Percentiles rank a stretch among this genome's conserved stretches.
Evolutionary conservation across 1,284 basidiomycete genomes (phyloP).

Genomic region (Melampsora abietis-canadensis): DNA sequence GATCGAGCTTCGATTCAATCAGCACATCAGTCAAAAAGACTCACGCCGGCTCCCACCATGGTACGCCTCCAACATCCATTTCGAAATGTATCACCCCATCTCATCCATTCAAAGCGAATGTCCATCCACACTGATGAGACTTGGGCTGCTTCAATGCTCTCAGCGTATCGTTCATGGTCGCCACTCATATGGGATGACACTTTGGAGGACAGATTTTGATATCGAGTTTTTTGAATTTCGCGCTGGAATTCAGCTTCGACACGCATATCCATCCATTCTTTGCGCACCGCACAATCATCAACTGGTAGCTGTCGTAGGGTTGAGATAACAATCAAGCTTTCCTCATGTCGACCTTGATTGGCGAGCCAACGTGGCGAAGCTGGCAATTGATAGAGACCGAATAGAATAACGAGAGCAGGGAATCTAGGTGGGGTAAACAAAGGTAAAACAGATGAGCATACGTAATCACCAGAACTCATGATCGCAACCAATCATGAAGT

Average conservation of each 20-base stretch:
- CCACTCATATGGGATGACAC: background rate
- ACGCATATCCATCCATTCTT: slow-evolving; percentile 47
- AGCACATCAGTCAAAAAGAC: slow-evolving; percentile 41
- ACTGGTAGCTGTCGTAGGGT: slow-evolving; percentile 36
- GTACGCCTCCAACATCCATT: slow-evolving; percentile 43
- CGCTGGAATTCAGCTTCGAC: slow-evolving; percentile 41
- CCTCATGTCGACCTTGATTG: slow-evolving; percentile 43
- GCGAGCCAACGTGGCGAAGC: slow-evolving; percentile 47
- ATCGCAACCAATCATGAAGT: too few species aligned
- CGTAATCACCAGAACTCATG: too few species aligned
- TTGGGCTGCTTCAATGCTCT: slow-evolving; percentile 44
- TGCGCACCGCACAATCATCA: slow-evolving; percentile 43
- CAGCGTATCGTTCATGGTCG: slow-evolving; percentile 9
- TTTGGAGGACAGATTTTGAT: slow-evolving; percentile 14
- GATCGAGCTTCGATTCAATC: too few species aligned
- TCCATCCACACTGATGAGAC: slow-evolving; percentile 37
- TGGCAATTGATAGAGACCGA: slow-evolving; percentile 44
- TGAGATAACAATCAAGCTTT: slow-evolving; percentile 44
- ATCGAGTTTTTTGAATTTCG: slow-evolving; percentile 18
- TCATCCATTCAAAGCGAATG: slow-evolving; percentile 11
- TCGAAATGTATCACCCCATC: slow-evolving; percentile 43
- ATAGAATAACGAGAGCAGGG: slow-evolving; percentile 44
- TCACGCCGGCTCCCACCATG: slow-evolving; percentile 46
- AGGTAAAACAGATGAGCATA: background rate
- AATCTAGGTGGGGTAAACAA: slow-evolving; percentile 3